Evolutionary conservation across 352 stramenopile genomes (phyloP).

Genomic region (Phytophthora quininea): DNA sequence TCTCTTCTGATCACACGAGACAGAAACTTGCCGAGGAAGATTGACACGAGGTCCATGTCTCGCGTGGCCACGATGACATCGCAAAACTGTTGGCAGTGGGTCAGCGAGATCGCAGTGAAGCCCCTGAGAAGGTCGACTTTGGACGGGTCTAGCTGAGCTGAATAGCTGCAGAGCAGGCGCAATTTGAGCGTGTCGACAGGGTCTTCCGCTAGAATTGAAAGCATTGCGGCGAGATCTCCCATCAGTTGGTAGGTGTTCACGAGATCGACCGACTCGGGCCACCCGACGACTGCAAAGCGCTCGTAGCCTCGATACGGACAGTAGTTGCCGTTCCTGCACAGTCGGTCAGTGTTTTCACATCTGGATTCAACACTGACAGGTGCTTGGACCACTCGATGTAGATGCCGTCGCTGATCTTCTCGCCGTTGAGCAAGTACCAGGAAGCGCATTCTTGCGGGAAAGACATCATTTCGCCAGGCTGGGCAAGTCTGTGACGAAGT

Average conservation of each 20-base stretch:
- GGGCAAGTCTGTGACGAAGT: slow-evolving; percentile 3
- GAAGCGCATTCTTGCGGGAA: slow-evolving; percentile 10
- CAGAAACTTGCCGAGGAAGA: slow-evolving; percentile 14
- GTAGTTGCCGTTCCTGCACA: slow-evolving; percentile 16
- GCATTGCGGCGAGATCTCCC: slow-evolving; percentile 8
- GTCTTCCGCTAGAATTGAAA: slow-evolving; percentile 5
- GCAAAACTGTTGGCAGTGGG: slow-evolving; percentile 7
- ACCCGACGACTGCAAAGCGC: slow-evolving; percentile 16
- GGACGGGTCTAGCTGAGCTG: background rate
- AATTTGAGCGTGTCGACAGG: slow-evolving; percentile 12
- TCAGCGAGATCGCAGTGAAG: background rate
- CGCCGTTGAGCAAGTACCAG: slow-evolving; percentile 14
- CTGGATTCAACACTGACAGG: slow-evolving; percentile 17
- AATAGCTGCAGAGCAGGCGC: background rate
- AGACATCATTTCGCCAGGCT: slow-evolving; percentile 2
- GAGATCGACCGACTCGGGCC: slow-evolving; percentile 12
- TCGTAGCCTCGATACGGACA: slow-evolving; percentile 7
- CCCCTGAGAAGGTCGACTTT: background rate
- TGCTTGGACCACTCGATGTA: background rate
- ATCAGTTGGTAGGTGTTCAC: slow-evolving; percentile 10
- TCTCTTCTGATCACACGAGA: slow-evolving; percentile 2
- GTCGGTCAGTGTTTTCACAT: slow-evolving; percentile 6
- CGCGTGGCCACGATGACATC: background rate
- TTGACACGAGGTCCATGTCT: background rate
- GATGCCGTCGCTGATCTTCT: slow-evolving; percentile 4